Evolutionary conservation across 768 basidiomycete species (phyloP), one percentile per base, ranked within the genome.

Genomic region (Chiua virens): DNA sequence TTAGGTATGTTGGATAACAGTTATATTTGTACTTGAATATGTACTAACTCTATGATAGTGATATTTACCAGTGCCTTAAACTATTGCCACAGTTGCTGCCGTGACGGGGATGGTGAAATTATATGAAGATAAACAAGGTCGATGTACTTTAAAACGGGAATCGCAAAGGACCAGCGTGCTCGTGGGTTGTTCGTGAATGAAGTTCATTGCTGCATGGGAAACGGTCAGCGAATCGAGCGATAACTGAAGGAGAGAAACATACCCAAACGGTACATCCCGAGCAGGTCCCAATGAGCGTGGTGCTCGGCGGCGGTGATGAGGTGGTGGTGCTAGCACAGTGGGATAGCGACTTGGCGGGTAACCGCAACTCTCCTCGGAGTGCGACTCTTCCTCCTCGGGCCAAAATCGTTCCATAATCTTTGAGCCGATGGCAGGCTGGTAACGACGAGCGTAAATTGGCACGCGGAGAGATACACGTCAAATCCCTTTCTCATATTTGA

Each of bases 321-420:
- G 68, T 27, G 66, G 66, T 45, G 66, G 66, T 47, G 66, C 56
- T 51, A 68, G 41, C 40, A 49, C 54, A 23, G 52, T 34, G 11
- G 64, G 46, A 50, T 58, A 67, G 20, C 27, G 38, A 30, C 46
- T 50, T 32, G 45, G 38, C 18, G 51, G 40, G 18, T 28, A 32
- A n/a, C n/a, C n/a, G n/a, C n/a, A n/a, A 55, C 50, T 56, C 54
- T 59, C 65, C 59, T 61, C 61, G 50, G 56, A 45, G 28, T 23
- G 49, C 8, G 28, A 32, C 6, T 47, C 42, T 36, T 67, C 67
- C n/a, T n/a, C n/a, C 50, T 67, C 62, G 45, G 68, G 66, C 63
- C 66, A 70, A 54, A 68, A 68, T 2, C 55, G 53, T 28, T 70
- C 68, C 18, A 63, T 25, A 1, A 68, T 68, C 54, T 63, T 68